phyloP scores from a whole-genome alignment of 257 asterid genomes.

The Echium plantagineum region DNA sequence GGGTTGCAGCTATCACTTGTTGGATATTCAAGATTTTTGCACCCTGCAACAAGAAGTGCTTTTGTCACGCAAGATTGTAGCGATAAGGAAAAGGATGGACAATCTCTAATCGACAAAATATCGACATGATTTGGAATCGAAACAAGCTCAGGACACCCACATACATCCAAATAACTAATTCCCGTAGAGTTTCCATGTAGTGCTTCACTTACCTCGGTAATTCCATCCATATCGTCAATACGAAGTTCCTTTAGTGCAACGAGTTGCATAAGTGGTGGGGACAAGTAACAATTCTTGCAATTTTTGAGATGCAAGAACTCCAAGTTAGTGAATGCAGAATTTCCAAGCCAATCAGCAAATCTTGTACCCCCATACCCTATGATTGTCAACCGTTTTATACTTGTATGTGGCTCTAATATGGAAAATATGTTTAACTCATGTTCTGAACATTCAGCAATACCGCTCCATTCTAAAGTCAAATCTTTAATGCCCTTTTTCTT shows the following conservation, averaged over 20 bases:
- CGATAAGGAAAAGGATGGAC: too few species aligned
- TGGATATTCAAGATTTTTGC: too few species aligned
- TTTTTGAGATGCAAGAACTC: constrained; percentile 28
- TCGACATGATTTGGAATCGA: too few species aligned
- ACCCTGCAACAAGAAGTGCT: too few species aligned
- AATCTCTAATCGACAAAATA: too few species aligned
- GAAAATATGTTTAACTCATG: constrained; percentile 26
- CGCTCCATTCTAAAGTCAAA: constrained; percentile 4
- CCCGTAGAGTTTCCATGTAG: constrained; percentile 24
- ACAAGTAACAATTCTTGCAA: constrained; percentile 34
- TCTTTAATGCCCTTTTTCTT: constrained; percentile 2
- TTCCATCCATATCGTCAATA: constrained; percentile 32
- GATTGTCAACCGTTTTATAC: constrained; percentile 37
- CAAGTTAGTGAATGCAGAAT: constrained; percentile 28
- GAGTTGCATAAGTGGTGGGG: constrained; percentile 56
- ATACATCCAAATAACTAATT: too few species aligned
- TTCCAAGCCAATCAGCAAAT: constrained; percentile 57
- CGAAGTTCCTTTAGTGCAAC: constrained; percentile 42
- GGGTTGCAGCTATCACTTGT: too few species aligned
- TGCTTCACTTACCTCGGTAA: constrained; percentile 43
- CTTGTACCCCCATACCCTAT: constrained; percentile 32
- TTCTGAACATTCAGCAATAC: neutral
- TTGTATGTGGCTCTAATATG: constrained; percentile 36
- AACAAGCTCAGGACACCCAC: too few species aligned
- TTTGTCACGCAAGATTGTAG: too few species aligned